A percentile compares a stretch with the other conserved stretches of the same genome.
These are phyloP conservation scores for Mallotus nudiflorus DNA, from an alignment of 345 rosid species.

Conservation along the genomic window DNA sequence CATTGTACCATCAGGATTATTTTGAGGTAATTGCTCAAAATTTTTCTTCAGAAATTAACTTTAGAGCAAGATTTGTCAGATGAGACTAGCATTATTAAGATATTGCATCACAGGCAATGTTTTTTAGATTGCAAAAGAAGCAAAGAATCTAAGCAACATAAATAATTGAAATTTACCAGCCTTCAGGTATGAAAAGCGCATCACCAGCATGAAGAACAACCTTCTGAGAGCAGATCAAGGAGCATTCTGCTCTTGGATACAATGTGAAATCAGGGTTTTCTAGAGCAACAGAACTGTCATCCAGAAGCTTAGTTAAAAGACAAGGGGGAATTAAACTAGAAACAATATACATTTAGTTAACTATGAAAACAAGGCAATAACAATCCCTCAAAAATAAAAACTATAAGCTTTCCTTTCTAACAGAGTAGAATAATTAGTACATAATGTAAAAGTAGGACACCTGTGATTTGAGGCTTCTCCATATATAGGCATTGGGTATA, in stretches of 20 bases:
- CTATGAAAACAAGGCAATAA: slow-evolving; percentile 3
- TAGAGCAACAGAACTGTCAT: slow-evolving; percentile 63
- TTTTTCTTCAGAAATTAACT: background rate
- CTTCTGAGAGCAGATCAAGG: slow-evolving; percentile 56
- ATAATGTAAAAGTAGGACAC: slow-evolving; percentile 35
- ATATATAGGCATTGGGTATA: slow-evolving; percentile 83
- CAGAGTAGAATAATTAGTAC: background rate
- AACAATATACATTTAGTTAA: background rate
- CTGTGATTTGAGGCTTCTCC: slow-evolving; percentile 98
- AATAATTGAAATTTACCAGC: slow-evolving; percentile 62
- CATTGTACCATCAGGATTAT: too few species aligned
- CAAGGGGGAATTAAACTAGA: background rate
- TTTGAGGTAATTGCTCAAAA: background rate
- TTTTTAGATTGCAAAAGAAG: background rate
- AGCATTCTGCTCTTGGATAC: slow-evolving; percentile 69
- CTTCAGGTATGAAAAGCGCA: slow-evolving; percentile 98
- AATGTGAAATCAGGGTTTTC: slow-evolving; percentile 62
- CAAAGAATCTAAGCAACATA: background rate
- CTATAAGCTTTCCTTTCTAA: background rate
- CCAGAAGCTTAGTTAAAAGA: slow-evolving; percentile 6
- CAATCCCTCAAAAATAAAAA: slow-evolving; percentile 1
- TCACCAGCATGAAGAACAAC: slow-evolving; percentile 77
- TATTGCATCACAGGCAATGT: background rate
- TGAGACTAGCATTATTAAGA: background rate
- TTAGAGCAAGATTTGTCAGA: background rate